These are phyloP conservation scores for Berkeleyomyces rouxiae DNA, from an alignment of 2,329 filamentous ascomycete species.

Conservation along the genomic window DNA sequence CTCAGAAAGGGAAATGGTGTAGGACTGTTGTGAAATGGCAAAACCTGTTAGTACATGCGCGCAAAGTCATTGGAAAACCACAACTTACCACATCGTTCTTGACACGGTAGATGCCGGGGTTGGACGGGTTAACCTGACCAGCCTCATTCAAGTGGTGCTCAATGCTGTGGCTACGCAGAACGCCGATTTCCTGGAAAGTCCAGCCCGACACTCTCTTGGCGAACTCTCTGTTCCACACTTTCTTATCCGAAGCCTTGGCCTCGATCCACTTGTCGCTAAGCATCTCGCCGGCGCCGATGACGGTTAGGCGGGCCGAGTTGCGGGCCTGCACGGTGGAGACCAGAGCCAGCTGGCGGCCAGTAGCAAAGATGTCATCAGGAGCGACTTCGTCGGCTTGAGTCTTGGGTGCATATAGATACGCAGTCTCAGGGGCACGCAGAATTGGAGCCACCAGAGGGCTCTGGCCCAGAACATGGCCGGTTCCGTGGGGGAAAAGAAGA, in stretches of 20 bases:
- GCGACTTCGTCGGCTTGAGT: constrained; percentile 52
- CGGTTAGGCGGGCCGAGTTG: constrained; percentile 78
- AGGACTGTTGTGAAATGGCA: constrained; percentile 39
- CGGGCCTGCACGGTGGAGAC: constrained; percentile 79
- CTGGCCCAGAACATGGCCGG: constrained; percentile 68
- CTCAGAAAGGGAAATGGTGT: constrained; percentile 78
- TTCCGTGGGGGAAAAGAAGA: constrained; percentile 65
- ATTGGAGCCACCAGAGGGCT: constrained; percentile 65
- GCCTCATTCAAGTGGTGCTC: constrained; percentile 47
- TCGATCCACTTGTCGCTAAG: constrained; percentile 81
- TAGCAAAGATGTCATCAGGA: constrained; percentile 65
- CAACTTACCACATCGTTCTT: constrained; percentile 87
- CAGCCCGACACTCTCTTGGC: constrained; percentile 75
- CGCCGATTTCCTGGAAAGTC: constrained; percentile 88
- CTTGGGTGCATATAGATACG: constrained; percentile 89
- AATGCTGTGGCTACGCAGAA: constrained; percentile 68
- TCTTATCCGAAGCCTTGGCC: constrained; percentile 26
- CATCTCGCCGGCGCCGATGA: constrained; percentile 75
- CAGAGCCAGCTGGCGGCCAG: constrained; percentile 66
- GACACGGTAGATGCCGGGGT: constrained; percentile 81
- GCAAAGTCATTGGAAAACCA: constrained; percentile 11
- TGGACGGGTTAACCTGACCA: constrained; percentile 39
- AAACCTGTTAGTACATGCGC: not conserved
- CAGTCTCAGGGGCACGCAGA: constrained; percentile 63
- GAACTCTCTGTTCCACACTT: constrained; percentile 70